Percentiles rank a stretch among this genome's conserved stretches.
Evolutionary conservation across 208 protist genomes (phyloP).

Genomic region (Trypanosomatidae sp.): DNA sequence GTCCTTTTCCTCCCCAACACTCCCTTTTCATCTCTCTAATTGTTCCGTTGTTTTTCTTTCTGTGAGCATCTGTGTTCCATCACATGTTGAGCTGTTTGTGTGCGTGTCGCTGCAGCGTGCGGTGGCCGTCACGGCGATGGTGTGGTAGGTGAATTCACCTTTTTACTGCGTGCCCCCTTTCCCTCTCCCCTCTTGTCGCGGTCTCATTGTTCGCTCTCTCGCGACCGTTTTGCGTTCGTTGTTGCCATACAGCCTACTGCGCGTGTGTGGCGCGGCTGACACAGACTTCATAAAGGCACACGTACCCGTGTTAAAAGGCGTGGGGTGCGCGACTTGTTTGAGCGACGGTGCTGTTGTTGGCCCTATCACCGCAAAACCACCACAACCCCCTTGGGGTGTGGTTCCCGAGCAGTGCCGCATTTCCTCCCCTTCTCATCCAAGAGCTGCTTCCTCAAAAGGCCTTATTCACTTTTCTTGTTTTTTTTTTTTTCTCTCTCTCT

Average conservation of each 20-base stretch:
- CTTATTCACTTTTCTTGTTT: not conserved
- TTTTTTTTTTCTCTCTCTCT: not conserved
- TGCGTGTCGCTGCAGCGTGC: not conserved
- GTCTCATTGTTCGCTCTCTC: not conserved
- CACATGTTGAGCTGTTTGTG: constrained; percentile 10
- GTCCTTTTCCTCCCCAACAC: not conserved
- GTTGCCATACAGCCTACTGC: not conserved
- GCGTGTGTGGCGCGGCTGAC: not conserved
- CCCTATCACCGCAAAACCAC: not conserved
- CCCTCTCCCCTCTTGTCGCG: not conserved
- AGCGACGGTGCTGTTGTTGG: not conserved
- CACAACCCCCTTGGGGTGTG: not conserved
- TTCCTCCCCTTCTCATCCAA: not conserved
- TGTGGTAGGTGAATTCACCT: not conserved
- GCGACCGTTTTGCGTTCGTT: not conserved
- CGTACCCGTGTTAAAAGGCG: not conserved
- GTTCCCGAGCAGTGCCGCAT: not conserved
- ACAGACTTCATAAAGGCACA: not conserved
- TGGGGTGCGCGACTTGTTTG: not conserved
- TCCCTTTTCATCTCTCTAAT: not conserved
- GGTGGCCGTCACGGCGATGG: not conserved
- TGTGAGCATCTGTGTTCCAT: not conserved
- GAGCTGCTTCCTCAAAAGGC: constrained; percentile 2
- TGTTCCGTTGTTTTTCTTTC: not conserved
- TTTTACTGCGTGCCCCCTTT: not conserved